phyloP scores from a whole-genome alignment of 768 basidiomycete genomes.

The Fomitopsis serialis region DNA sequence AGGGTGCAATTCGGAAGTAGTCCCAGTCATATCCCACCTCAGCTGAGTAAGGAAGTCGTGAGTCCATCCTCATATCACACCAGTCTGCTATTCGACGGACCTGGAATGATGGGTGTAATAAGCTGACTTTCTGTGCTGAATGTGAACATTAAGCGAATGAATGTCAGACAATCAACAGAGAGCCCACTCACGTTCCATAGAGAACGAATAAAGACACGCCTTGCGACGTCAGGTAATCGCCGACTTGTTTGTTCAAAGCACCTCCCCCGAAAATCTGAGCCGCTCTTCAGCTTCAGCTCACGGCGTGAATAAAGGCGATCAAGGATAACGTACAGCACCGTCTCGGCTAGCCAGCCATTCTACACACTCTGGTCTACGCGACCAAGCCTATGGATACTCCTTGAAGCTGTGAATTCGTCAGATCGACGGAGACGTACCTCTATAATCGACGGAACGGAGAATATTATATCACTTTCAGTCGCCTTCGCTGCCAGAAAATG shows the following conservation, averaged over 20 bases:
- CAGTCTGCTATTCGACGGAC: neutral
- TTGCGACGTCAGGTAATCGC: neutral
- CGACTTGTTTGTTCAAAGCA: neutral
- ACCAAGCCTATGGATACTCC: constrained; percentile 7
- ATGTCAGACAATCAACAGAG: too few species aligned
- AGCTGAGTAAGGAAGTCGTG: too few species aligned
- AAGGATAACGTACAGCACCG: constrained; percentile 13
- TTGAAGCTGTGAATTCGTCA: neutral
- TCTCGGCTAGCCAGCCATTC: constrained; percentile 9
- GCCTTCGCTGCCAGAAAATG: constrained; percentile 5
- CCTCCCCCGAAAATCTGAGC: neutral
- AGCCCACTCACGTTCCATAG: neutral
- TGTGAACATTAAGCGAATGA: too few species aligned
- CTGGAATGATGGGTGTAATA: too few species aligned
- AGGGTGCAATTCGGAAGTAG: constrained; percentile 15
- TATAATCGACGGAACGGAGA: constrained; percentile 12
- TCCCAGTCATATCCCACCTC: constrained; percentile 10
- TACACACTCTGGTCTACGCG: constrained; percentile 10
- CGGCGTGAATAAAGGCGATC: neutral
- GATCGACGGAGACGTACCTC: constrained; percentile 11
- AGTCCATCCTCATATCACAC: neutral
- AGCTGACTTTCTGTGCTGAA: neutral
- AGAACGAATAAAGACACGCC: neutral
- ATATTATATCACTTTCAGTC: constrained; percentile 9
- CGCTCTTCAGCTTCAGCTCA: too few species aligned